Evolutionary conservation across 1,284 basidiomycete species (phyloP).

Genomic region (Austroboletus novae-zelandiae): DNA sequence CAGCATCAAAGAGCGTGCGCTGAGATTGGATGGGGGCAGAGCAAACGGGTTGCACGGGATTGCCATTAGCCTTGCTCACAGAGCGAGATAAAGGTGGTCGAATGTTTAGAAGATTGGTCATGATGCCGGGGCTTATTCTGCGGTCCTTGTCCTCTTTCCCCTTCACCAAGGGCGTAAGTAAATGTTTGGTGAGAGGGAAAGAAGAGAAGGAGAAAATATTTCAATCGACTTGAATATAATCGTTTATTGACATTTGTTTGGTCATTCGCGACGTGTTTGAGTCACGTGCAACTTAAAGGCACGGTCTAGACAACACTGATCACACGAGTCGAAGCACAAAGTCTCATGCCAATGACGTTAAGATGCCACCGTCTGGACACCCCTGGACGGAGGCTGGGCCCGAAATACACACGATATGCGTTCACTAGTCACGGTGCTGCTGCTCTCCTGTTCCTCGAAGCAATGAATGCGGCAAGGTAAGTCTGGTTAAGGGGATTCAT

Average conservation of each 20-base stretch:
- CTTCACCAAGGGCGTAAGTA: conserved; percentile 43
- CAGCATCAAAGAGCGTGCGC: conserved; percentile 46
- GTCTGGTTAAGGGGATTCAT: too few species aligned
- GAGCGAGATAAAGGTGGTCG: conserved; percentile 50
- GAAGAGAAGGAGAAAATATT: conserved; percentile 33
- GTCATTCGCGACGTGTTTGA: conserved; percentile 3
- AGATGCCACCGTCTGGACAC: too few species aligned
- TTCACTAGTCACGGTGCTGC: too few species aligned
- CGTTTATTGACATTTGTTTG: conserved; percentile 29
- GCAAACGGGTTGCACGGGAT: conserved; percentile 54
- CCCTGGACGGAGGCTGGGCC: too few species aligned
- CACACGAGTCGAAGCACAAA: too few species aligned
- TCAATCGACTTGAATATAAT: conserved; percentile 5
- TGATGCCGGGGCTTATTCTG: conserved; percentile 20
- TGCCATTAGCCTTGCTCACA: conserved; percentile 39
- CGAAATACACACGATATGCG: too few species aligned
- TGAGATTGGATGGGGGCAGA: conserved; percentile 35
- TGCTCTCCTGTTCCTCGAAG: too few species aligned
- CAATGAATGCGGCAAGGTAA: too few species aligned
- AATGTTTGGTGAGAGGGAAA: conserved; percentile 43
- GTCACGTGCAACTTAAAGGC: background rate
- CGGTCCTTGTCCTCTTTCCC: conserved; percentile 47
- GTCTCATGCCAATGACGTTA: too few species aligned
- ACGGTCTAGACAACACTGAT: too few species aligned
- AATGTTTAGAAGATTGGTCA: conserved; percentile 27